A percentile compares a stretch with the other conserved stretches of the same genome.
Evolutionary conservation across 345 rosid genomes (phyloP).

Genomic region (Acer campestre): DNA sequence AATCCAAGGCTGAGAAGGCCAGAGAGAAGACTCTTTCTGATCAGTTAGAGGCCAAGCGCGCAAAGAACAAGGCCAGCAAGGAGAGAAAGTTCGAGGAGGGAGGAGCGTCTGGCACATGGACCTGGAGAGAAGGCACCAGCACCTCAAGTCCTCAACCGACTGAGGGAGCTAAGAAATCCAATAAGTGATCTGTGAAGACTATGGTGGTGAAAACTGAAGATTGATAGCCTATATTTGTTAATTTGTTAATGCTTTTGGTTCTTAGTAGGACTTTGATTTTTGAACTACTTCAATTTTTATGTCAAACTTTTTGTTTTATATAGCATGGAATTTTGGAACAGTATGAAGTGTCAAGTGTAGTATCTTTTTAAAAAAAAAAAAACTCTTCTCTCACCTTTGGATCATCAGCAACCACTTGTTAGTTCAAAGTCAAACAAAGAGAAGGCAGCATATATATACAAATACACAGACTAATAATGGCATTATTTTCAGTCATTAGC

Average conservation of each 20-base stretch:
- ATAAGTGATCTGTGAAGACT: conserved; percentile 32
- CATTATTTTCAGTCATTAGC: no score
- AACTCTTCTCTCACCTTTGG: no score
- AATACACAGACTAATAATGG: no score
- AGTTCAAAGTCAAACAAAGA: no score
- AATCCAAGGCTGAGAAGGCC: conserved; percentile 69
- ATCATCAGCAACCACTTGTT: no score
- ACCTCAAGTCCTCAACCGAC: conserved; percentile 37
- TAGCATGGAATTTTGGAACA: conserved; percentile 27
- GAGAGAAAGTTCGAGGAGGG: conserved; percentile 76
- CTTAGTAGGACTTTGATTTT: conserved; percentile 24
- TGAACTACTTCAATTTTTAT: conserved; percentile 8
- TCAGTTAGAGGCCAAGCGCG: conserved; percentile 74
- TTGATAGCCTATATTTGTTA: conserved; percentile 2
- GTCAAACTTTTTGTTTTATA: conserved; percentile 16
- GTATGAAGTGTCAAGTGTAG: neutral
- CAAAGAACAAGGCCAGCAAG: conserved; percentile 78
- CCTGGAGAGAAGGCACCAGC: conserved; percentile 36
- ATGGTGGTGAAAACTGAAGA: conserved; percentile 17
- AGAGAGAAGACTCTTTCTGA: conserved; percentile 75
- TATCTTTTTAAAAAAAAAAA: no score
- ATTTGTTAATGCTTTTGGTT: conserved; percentile 31
- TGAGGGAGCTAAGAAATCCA: conserved; percentile 42
- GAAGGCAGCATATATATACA: no score
- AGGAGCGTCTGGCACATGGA: conserved; percentile 68